phyloP scores from a whole-genome alignment of 1,139 yeast genomes.

The Debaryomycetaceae sp. region DNA sequence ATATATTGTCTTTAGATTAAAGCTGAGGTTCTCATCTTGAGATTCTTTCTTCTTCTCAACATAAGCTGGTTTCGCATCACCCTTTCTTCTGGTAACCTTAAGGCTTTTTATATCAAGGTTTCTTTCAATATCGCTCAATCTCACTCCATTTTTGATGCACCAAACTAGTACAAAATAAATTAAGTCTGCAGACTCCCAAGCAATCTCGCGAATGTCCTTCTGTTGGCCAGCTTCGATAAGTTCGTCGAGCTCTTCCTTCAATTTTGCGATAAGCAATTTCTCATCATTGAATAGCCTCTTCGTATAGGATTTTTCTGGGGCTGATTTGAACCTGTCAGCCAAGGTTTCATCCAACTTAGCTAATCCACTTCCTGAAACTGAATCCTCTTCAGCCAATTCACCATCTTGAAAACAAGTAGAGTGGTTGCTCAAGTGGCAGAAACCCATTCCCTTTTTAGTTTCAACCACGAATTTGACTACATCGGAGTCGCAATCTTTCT shows the following conservation, averaged over 20 bases:
- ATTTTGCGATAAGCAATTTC: slow-evolving; percentile 73
- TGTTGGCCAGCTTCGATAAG: slow-evolving; percentile 72
- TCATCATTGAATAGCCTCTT: slow-evolving; percentile 81
- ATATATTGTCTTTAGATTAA: slow-evolving; percentile 61
- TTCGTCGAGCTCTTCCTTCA: slow-evolving; percentile 96
- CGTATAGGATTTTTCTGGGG: slow-evolving; percentile 93
- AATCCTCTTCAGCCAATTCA: slow-evolving; percentile 28
- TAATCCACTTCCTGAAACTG: slow-evolving; percentile 60
- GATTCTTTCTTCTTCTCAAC: slow-evolving; percentile 21
- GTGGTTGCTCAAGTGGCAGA: slow-evolving; percentile 80
- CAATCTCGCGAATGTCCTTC: slow-evolving; percentile 54
- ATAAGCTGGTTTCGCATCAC: slow-evolving; percentile 88
- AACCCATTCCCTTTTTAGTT: slow-evolving; percentile 73
- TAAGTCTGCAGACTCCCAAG: slow-evolving; percentile 98
- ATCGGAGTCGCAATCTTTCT: slow-evolving; percentile 89
- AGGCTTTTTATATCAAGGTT: slow-evolving; percentile 79
- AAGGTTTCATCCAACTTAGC: slow-evolving; percentile 65
- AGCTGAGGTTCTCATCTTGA: slow-evolving; percentile 27
- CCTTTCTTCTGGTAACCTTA: slow-evolving; percentile 89
- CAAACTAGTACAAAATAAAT: slow-evolving; percentile 88
- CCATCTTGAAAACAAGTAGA: slow-evolving; percentile 67
- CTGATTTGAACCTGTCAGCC: slow-evolving; percentile 47
- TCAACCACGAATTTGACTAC: slow-evolving; percentile 82
- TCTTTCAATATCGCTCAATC: slow-evolving; percentile 74
- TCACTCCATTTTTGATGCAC: slow-evolving; percentile 78